Base-by-base conservation (phyloP, 805 yeast genomes). In the Spathaspora gorwiae region DNA sequence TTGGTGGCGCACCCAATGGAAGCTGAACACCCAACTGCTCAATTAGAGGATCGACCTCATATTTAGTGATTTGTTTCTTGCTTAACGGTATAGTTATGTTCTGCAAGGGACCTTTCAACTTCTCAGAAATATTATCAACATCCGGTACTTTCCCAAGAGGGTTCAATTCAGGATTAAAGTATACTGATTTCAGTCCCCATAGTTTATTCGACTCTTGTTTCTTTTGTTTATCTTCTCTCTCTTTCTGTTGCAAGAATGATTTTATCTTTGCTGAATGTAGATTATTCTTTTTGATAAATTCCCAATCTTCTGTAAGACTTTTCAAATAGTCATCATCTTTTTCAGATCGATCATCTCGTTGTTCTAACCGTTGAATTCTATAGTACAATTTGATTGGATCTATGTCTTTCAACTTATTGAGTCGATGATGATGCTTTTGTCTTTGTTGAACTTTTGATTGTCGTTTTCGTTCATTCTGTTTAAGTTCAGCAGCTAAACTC, bases 81-180 rank as follows among this genome's bases (percentile, higher is more conserved):
- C 29, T 14, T 29, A 70, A 47, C 12, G 73, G 72, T 32, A 63
- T 63, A 1, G 68, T 62, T 4, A 63, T 32, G 42, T 66, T 68
- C 6, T 58, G 58, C 8, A 63, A 46, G 24, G 45, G 49, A 30
- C 10, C 15, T 46, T 60, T 37, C 7, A 37, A 11, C 5, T 19
- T 29, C 4, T 15, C 15, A 6, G 29, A 33, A 10, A 41, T 15
- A 7, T 52, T 53, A 36, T 51, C 52, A 13, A 62, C 53, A 4
- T 48, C 43, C 0, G 86, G 85, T 0, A 81, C 78, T 40, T 55
- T 61, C 0, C 89, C 89, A 5, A 72, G 54, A 2, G 84, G 81
- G 48, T 83, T 83, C 66, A 84, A 73, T 49, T 83, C 87, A 5
- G 83, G 81, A 52, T 83, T 84, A 59, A 78, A 81, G 55, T 76